A percentile compares a stretch with the other conserved stretches of the same genome.
These are phyloP conservation scores for Debaryomyces hansenii DNA, from an alignment of 805 yeast genomes.

Conservation along the genomic window DNA sequence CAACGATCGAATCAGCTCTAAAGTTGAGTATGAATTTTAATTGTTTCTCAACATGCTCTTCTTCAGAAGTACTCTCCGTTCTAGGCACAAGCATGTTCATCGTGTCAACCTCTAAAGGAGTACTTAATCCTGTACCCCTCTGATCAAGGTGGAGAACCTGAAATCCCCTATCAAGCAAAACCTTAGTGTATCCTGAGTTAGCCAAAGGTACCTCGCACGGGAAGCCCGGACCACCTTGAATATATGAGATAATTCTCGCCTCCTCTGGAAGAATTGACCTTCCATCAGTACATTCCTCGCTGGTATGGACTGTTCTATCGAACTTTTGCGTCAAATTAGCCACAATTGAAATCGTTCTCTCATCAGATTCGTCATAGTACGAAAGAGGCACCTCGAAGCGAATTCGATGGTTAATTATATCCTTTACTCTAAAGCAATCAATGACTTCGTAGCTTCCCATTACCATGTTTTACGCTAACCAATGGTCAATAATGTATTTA, in stretches of 20 bases:
- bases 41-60: slow-evolving; percentile 20
- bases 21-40: slow-evolving; percentile 44
- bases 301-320: slow-evolving; percentile 17
- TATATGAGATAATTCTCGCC: slow-evolving; percentile 39
- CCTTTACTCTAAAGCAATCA: slow-evolving; percentile 20
- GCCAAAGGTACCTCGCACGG: slow-evolving; percentile 41
- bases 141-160: slow-evolving; percentile 53
- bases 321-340: slow-evolving; percentile 35
- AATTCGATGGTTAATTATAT: slow-evolving; percentile 20
- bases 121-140: slow-evolving; percentile 60
- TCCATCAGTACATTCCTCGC: slow-evolving; percentile 1
- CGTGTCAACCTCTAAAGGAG: slow-evolving; percentile 41
- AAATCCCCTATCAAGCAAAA: slow-evolving; percentile 40
- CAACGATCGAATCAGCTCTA: slow-evolving; percentile 54
- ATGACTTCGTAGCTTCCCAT: slow-evolving; percentile 12
- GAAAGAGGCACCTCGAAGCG: slow-evolving; percentile 22
- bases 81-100: slow-evolving; percentile 16
- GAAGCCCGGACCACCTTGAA: slow-evolving; percentile 61
- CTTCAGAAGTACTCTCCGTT: slow-evolving; percentile 13
- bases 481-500: no score
- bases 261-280: slow-evolving; percentile 22
- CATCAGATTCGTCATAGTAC: slow-evolving; percentile 8
- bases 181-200: slow-evolving; percentile 36
- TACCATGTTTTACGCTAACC: background rate
- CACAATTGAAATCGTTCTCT: slow-evolving; percentile 19